Conservation (phyloP, 257 asterid species). For the Striga asiatica region DNA sequence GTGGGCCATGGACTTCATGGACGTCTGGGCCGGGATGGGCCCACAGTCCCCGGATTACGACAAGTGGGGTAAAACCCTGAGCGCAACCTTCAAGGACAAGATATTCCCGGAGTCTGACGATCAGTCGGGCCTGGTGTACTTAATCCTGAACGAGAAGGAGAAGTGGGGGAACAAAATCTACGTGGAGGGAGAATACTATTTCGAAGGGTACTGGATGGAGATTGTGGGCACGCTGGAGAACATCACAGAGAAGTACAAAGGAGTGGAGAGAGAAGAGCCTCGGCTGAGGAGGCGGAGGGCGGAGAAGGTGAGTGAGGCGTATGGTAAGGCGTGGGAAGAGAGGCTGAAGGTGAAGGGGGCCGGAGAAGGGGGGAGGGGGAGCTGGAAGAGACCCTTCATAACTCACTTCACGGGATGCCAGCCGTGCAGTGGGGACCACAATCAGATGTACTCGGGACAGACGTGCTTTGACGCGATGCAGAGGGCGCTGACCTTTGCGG, state of each 20-base stretch:
- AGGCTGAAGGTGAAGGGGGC: slow-evolving; percentile 56
- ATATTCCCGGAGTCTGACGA: slow-evolving; percentile 73
- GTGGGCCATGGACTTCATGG: slow-evolving; percentile 87
- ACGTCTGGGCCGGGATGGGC: slow-evolving; percentile 84
- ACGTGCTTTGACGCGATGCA: slow-evolving; percentile 74
- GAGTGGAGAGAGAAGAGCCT: slow-evolving; percentile 34
- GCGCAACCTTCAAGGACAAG: slow-evolving; percentile 53
- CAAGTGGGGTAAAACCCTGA: slow-evolving; percentile 60
- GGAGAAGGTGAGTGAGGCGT: slow-evolving; percentile 58
- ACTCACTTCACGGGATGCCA: slow-evolving; percentile 98
- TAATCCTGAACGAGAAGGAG: slow-evolving; percentile 49
- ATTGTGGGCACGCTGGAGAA: slow-evolving; percentile 51
- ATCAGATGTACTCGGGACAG: slow-evolving; percentile 73
- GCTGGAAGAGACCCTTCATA: slow-evolving; percentile 85
- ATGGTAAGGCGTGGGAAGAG: slow-evolving; percentile 57
- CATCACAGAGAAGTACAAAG: slow-evolving; percentile 34
- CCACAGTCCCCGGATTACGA: slow-evolving; percentile 68
- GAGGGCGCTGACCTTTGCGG: slow-evolving; percentile 70
- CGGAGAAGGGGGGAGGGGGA: slow-evolving; percentile 59
- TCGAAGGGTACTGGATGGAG: slow-evolving; percentile 93
- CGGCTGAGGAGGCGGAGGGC: slow-evolving; percentile 61
- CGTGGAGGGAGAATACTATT: slow-evolving; percentile 58
- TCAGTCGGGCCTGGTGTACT: slow-evolving; percentile 63
- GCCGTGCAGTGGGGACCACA: slow-evolving; percentile 89
- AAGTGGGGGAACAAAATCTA: slow-evolving; percentile 65